Percentiles rank a stretch among this genome's conserved stretches.
Evolutionary conservation across 2,329 filamentous ascomycete genomes (phyloP).

Genomic region (Scopulariopsis brevicaulis): DNA sequence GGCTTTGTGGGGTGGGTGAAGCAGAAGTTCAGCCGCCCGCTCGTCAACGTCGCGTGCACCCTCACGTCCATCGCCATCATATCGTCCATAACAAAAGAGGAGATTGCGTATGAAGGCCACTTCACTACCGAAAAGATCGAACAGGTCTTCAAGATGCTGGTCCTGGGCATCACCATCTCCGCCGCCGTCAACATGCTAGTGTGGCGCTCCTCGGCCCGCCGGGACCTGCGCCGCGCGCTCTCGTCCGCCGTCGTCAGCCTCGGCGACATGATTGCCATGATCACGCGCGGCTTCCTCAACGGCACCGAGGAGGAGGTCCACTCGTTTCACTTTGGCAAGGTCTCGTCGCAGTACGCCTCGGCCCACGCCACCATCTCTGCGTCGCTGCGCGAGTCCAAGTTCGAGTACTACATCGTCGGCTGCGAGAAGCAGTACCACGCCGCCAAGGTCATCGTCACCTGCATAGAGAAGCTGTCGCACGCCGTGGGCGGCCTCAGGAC

Average conservation of each 20-base stretch:
- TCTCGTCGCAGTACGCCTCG: constrained; percentile 51
- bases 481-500: constrained; percentile 84
- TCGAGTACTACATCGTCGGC: constrained; percentile 76
- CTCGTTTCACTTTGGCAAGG: constrained; percentile 51
- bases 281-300: constrained; percentile 73
- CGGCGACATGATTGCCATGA: constrained; percentile 69
- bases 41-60: constrained; percentile 78
- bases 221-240: constrained; percentile 54
- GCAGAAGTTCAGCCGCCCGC: constrained; percentile 62
- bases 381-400: constrained; percentile 73
- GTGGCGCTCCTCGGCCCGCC: constrained; percentile 67
- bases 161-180: constrained; percentile 64
- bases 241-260: constrained; percentile 63
- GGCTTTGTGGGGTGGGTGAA: constrained; percentile 86
- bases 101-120: constrained; percentile 69
- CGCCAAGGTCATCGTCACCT: constrained; percentile 70
- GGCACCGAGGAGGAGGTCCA: constrained; percentile 70
- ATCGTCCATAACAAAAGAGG: constrained; percentile 83
- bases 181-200: constrained; percentile 67
- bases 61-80: constrained; percentile 82
- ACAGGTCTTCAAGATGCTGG: constrained; percentile 72
- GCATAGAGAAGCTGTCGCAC: constrained; percentile 75
- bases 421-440: constrained; percentile 68
- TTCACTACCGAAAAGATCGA: constrained; percentile 74
- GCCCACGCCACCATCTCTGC: constrained; percentile 56